Percentiles rank a stretch among this genome's conserved stretches.
phyloP scores from a whole-genome alignment of 345 rosid genomes.

The Erodium maritimum region DNA sequence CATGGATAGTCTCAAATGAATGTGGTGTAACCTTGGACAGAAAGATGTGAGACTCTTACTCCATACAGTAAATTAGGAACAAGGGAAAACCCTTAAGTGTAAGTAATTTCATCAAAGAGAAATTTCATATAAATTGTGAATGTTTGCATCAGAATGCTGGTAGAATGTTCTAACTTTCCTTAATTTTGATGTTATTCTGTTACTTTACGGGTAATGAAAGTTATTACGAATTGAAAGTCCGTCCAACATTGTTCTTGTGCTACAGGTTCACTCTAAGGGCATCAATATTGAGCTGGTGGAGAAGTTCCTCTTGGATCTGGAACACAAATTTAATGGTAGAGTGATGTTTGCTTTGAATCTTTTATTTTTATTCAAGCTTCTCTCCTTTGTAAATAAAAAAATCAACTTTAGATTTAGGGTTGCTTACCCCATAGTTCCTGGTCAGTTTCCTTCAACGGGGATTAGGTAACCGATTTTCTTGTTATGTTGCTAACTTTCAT shows the following conservation, averaged over 20 bases:
- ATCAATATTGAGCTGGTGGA: slow-evolving; percentile 63
- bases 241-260: neutral
- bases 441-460: neutral
- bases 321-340: slow-evolving; percentile 56
- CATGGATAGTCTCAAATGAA: no score
- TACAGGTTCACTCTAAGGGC: slow-evolving; percentile 78
- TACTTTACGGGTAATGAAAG: no score
- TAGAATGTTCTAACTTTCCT: no score
- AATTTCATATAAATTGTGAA: no score
- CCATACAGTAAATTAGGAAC: no score
- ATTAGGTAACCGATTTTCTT: neutral
- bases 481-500: neutral
- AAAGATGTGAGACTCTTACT: no score
- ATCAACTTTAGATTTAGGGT: neutral
- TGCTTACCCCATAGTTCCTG: neutral
- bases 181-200: no score
- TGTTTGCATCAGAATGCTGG: no score
- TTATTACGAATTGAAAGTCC: no score
- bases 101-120: no score
- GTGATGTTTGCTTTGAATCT: slow-evolving; percentile 1
- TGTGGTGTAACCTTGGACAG: no score
- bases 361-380: neutral
- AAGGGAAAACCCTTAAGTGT: no score
- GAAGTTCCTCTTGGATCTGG: slow-evolving; percentile 53
- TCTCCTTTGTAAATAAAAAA: neutral